Percentiles rank a stretch among this genome's conserved stretches.
These are phyloP conservation scores for Pelargonium citronellum DNA, from an alignment of 441 rosid genomes.

Conservation along the genomic window DNA sequence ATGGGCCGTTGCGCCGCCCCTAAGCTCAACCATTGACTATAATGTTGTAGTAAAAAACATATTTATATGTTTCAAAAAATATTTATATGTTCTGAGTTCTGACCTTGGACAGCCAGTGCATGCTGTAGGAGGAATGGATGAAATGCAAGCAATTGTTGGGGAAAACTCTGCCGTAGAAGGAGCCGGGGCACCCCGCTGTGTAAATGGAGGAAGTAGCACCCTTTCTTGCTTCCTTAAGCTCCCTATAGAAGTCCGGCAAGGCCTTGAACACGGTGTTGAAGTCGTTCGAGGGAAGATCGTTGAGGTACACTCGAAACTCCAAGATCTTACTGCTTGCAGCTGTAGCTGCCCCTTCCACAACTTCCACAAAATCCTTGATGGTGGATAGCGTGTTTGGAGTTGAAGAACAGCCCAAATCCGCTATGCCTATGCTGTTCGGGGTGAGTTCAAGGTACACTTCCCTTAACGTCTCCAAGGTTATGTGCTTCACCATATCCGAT, in stretches of 20 bases:
- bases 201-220: constrained; percentile 37
- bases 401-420: constrained; percentile 87
- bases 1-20: too few species aligned
- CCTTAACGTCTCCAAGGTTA: constrained; percentile 50
- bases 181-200: constrained; percentile 71
- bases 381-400: constrained; percentile 71
- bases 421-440: constrained; percentile 59
- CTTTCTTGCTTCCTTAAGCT: constrained; percentile 38
- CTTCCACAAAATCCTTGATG: constrained; percentile 50
- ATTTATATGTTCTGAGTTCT: not conserved
- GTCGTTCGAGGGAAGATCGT: constrained; percentile 84
- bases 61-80: too few species aligned
- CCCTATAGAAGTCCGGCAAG: constrained; percentile 58
- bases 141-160: constrained; percentile 61
- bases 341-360: constrained; percentile 30
- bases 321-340: constrained; percentile 14
- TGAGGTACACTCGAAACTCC: constrained; percentile 57
- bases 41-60: not conserved
- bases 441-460: constrained; percentile 34
- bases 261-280: constrained; percentile 73
- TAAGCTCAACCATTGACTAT: too few species aligned
- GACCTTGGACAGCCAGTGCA: constrained; percentile 94
- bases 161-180: constrained; percentile 76
- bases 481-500: constrained; percentile 64
- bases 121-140: constrained; percentile 56